Evolutionary conservation across 345 rosid species (phyloP), one percentile per base, ranked within the genome.

Genomic region (Eucalyptus regnans): DNA sequence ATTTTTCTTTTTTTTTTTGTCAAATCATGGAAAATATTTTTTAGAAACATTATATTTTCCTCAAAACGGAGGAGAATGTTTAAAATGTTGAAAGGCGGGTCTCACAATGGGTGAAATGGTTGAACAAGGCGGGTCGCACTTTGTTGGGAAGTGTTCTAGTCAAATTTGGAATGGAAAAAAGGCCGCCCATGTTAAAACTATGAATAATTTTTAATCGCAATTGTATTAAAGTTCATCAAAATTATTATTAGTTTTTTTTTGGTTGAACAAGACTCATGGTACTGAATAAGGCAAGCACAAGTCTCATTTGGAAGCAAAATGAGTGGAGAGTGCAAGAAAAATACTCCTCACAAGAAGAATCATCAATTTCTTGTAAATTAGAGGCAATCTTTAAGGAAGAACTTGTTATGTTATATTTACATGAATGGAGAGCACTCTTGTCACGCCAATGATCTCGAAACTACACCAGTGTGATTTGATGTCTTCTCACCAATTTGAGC

Each of bases 71-170:
- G 56, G 2, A 9, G 12, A 56, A 56, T 23, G 12, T 9, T 56
- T 56, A 56, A 56, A 9, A 9, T 23, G 62, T 22, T 56, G 62
- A 56, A 56, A 56, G 29, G 62, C 0, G 5, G 27, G 0, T 22
- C 12, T 0, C 27, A 56, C 12, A 8, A 23, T 56, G 29, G 62
- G 29, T 56, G 29, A 56, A 56, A 56, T 56, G 62, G 12, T 56
- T n/a, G n/a, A n/a, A n/a, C n/a, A n/a, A n/a, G n/a, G n/a, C n/a
- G n/a, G n/a, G n/a, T n/a, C n/a, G n/a, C n/a, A n/a, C 12, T 56
- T 56, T 56, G 5, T 54, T 0, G 0, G 0, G 62, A 0, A 56
- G 62, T 56, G 62, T 56, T 56, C 0, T 56, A 56, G 62, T 23
- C 62, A 56, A 56, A 56, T 23, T 56, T 23, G 27, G 62, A 56